Base-by-base conservation (phyloP, 495 filamentous ascomycete species). In the Aspergillus carlsbadensis region DNA sequence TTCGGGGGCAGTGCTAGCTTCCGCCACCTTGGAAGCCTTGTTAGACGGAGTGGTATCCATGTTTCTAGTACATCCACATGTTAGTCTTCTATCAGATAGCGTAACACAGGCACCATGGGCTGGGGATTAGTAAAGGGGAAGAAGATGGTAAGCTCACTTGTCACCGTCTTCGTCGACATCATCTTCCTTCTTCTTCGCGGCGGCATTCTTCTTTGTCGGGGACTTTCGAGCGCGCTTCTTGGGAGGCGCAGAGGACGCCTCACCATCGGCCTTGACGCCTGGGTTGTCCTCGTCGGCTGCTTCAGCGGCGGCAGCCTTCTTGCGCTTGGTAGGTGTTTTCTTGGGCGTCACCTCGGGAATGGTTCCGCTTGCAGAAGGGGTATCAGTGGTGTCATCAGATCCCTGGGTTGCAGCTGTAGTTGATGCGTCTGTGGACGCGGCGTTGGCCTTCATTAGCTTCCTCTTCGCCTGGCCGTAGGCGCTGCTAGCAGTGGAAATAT, bases 401-500 rank as follows among this genome's bases (percentile, higher is more conserved):
- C 26, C 26, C 3, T 29, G 26, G 26, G 37, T 7, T 10, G 40
- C 20, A 15, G 36, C 40, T 47, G 52, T 18, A 10, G 15, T 34
- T n/a, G 34, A 40, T 17, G 43, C 43, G 1, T 47, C 47, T 4
- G 10, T 6, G 15, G 17, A 20, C 7, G 40, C 54, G 5, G 22
- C 8, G 49, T 52, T 42, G 6, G 26, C 4, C 1, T 61, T 47
- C 0, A 54, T 8, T 34, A 74, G 54, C 43, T 69, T 70, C 47
- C 65, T 66, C 22, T 62, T 69, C 8, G 67, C 58, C 22, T 46
- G 55, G 35, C 54, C 52, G 33, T 65, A 78, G 10, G 54, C 36
- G 22, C 63, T 59, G 18, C 43, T 52, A 8, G 77, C 75, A 3
- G 74, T 73, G 2, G 56, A 54, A 6, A 39, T 45, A 42, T 60